These are phyloP conservation scores for Cryoendolithus antarcticus DNA, from an alignment of 2,329 filamentous ascomycete species.

Conservation along the genomic window DNA sequence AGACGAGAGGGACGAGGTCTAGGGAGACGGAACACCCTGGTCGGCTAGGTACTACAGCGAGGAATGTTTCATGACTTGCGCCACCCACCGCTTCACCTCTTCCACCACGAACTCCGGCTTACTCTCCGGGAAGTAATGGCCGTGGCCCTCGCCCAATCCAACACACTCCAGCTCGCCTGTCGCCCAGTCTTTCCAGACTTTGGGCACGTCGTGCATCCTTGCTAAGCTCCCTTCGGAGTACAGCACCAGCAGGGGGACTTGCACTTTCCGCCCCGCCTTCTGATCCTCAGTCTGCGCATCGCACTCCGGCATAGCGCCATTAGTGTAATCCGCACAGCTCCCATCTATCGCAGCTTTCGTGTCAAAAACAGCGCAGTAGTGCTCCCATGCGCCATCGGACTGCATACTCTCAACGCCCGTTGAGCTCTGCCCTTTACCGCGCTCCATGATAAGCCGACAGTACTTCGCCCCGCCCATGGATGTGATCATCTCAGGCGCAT, in stretches of 20 bases:
- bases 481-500: conserved; percentile 32
- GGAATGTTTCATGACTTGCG: conserved; percentile 1
- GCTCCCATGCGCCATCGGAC: conserved; percentile 28
- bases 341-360: conserved; percentile 30
- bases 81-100: conserved; percentile 8
- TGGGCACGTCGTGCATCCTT: conserved; percentile 28
- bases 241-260: conserved; percentile 30
- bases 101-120: conserved; percentile 25
- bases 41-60: neutral
- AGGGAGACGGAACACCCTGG: neutral
- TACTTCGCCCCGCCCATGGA: conserved; percentile 31
- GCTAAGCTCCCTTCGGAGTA: conserved; percentile 34
- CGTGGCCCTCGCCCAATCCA: conserved; percentile 25
- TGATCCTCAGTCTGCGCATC: conserved; percentile 35
- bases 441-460: conserved; percentile 22
- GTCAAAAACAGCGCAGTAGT: conserved; percentile 34
- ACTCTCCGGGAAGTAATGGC: conserved; percentile 38
- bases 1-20: conserved; percentile 18
- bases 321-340: conserved; percentile 36
- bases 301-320: conserved; percentile 31
- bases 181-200: conserved; percentile 36
- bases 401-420: conserved; percentile 18
- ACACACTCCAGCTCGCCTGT: conserved; percentile 20
- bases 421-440: conserved; percentile 17
- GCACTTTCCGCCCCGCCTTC: conserved; percentile 30